Evolutionary conservation across 2,329 filamentous ascomycete species (phyloP).

Genomic region (Alternaria angustiovoidea): DNA sequence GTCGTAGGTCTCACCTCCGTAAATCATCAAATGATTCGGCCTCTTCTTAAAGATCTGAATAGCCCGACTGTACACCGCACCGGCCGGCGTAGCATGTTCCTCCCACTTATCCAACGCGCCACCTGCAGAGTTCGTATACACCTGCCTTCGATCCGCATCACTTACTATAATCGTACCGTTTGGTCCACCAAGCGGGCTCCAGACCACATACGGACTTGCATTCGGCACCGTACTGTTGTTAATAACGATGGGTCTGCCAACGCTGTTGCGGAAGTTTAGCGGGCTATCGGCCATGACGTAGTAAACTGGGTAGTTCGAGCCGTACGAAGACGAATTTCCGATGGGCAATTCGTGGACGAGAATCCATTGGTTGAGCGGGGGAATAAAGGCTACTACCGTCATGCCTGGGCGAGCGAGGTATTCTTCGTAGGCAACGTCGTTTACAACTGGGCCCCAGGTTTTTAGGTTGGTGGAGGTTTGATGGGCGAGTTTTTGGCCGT

Average conservation of each 20-base stretch:
- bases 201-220: conserved; percentile 30
- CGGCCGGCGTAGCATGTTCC: conserved; percentile 29
- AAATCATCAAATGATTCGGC: conserved; percentile 25
- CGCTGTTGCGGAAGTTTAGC: conserved; percentile 22
- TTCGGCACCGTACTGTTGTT: conserved; percentile 29
- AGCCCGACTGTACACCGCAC: conserved; percentile 25
- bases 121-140: conserved; percentile 28
- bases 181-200: conserved; percentile 31
- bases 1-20: conserved; percentile 31
- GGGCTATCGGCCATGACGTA: conserved; percentile 32
- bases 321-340: conserved; percentile 23
- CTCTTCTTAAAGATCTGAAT: conserved; percentile 28
- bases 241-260: conserved; percentile 26
- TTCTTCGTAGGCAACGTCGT: conserved; percentile 15
- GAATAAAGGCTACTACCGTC: conserved; percentile 31
- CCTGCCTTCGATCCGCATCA: conserved; percentile 26
- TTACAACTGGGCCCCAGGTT: conserved; percentile 31
- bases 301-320: conserved; percentile 33
- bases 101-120: conserved; percentile 30
- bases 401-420: conserved; percentile 34
- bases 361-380: conserved; percentile 33
- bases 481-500: conserved; percentile 37
- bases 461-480: conserved; percentile 29
- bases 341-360: conserved; percentile 31
- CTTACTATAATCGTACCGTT: conserved; percentile 33